Base-by-base conservation (phyloP, 768 basidiomycete genomes). In the Kwoniella botswanensis region DNA sequence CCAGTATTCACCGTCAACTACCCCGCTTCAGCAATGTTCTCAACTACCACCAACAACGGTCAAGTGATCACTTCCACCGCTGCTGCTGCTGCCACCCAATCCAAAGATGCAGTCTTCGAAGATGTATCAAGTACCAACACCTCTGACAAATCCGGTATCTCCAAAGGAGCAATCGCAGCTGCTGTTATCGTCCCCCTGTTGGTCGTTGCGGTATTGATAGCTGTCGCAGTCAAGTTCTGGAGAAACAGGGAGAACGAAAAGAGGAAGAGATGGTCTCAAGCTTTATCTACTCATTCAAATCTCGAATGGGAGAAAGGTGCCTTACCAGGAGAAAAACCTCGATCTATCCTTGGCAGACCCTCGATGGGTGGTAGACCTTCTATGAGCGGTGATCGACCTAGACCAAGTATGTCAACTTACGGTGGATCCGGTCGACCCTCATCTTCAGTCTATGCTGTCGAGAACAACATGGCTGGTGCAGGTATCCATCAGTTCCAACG, bases 271-370 rank as follows among this genome's bases (percentile, higher is more conserved):
- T 83, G 82, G 82, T 82, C 81, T 24, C 74, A 76, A 54, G 80
- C 80, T 41, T 65, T 83, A 70, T 81, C 80, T 4, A 72, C 73
- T 60, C 77, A 81, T 58, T 81, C 79, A 3, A 72, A 70, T 21
- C 70, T 80, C 71, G 82, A 83, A 53, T 83, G 82, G 82, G 78
- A 82, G 58, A 75, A 79, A 56, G 81, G 79, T 44, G 81, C 81
- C 43, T 56, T 53, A 44, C 71, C 68, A 18, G 76, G 72, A 26
- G 81, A 75, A 21, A 79, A 76, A 65, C 74, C 76, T 42, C 73
- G 66, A 65, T 79, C 74, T 26, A 79, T 81, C 61, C 68, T 71
- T 59, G 79, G 70, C 65, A 71, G 81, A 65, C 76, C 71, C 22
- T 74, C 73, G 26, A 76, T 63, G 62, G 71, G 63, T 61, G 71